Base-by-base conservation (phyloP, 306 rosid species). In the Cicer bijugum region DNA sequence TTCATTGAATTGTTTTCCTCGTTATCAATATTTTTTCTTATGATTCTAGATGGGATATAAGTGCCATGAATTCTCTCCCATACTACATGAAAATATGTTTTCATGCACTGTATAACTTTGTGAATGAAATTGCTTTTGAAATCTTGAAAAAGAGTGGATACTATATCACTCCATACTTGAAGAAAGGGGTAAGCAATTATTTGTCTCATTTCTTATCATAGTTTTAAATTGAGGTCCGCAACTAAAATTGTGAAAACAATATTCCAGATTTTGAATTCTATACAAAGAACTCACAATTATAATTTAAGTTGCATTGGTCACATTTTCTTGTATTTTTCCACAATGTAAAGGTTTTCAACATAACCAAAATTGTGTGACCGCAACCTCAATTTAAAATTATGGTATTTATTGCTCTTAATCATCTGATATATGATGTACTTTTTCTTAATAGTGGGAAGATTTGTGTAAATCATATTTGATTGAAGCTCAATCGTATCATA, bases 401-500 rank as follows among this genome's bases (percentile, higher is more conserved):
- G 28, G 0, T 28, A 28, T 0, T 28, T 15, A 52, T 16, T 63
- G 12, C 9, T 46, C 9, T 44, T 19, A 44, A 44, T 6, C 10
- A 63, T 63, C 0, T 6, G 1, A 0, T 46, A 46, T 46, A 46
- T 10, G 0, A 10, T 11, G 0, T 46, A 4, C 11, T 46, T 11
- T 11, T n/a, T 11, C 2, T 51, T 51, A 57, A 47, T 55, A 77
- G 76, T 69, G 76, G 76, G 1, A 44, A 37, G 63, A 17, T 77
- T 1, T 46, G 12, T 35, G 70, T 9, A 69, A 77, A 40, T 9
- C 63, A 33, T 58, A 35, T 46, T 38, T 77, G 0, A 6, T 35
- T 43, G 81, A 77, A 67, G 75, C 75, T 46, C 58, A 68, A 1
- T 77, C 70, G 81, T 68, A 68, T 7, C 1, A 77, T 12, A 57